A percentile compares a stretch with the other conserved stretches of the same genome.
These are phyloP conservation scores for Theobroma grandiflorum DNA, from an alignment of 441 rosid genomes.

Conservation along the genomic window DNA sequence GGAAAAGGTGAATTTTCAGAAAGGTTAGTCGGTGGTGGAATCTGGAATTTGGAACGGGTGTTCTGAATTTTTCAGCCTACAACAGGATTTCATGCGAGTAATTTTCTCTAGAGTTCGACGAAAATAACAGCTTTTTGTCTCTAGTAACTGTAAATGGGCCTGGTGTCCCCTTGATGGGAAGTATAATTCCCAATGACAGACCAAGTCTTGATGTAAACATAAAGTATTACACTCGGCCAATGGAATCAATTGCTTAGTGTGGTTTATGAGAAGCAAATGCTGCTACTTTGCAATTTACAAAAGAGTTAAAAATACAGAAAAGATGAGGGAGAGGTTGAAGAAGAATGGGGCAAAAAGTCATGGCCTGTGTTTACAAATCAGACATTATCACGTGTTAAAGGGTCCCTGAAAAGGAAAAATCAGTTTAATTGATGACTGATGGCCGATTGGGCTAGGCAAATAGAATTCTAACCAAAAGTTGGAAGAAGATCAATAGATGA, in stretches of 20 bases:
- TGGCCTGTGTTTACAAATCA: background rate
- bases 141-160: slow-evolving; percentile 19
- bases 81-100: background rate
- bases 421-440: background rate
- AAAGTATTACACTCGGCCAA: slow-evolving; percentile 13
- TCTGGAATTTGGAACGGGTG: background rate
- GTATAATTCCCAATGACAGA: slow-evolving; percentile 26
- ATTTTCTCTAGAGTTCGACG: background rate
- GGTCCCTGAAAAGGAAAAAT: background rate
- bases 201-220: background rate
- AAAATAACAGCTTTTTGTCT: slow-evolving; percentile 14
- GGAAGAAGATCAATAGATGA: background rate
- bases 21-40: background rate
- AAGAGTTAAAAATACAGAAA: background rate
- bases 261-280: background rate
- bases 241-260: slow-evolving; percentile 30
- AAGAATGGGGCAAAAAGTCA: background rate
- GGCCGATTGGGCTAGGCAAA: background rate
- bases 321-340: background rate
- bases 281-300: background rate
- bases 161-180: slow-evolving; percentile 35
- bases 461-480: background rate
- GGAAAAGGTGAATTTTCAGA: background rate
- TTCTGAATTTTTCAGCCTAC: background rate
- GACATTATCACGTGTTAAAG: background rate